Base-by-base conservation (phyloP, 1,284 basidiomycete species). In the Coniophora puteana region DNA sequence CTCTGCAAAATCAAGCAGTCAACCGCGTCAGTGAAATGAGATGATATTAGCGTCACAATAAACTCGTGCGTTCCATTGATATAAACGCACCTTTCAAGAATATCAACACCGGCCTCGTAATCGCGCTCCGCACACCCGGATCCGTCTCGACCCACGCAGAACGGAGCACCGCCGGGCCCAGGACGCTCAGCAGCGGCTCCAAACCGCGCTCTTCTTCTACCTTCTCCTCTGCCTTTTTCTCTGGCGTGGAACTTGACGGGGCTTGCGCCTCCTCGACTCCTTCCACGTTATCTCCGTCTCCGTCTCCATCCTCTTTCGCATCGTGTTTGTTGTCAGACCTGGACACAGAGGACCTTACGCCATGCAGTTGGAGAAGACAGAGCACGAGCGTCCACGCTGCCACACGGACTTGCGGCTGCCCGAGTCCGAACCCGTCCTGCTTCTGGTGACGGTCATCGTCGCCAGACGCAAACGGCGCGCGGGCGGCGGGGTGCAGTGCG, bases 121-220 rank as follows among this genome's bases (percentile, higher is more conserved):
- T 83, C 1, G 64, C 62, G 7, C 67, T 60, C 54, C 85, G 80
- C 1, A 93, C 89, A 2, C 66, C 68, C 1, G 66, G 49, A 53
- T 93, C 89, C 4, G 72, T 68, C 55, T 94, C 91, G 0, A 77
- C 64, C 84, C 89, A 93, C 5, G 85, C 84, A 17, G 81, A 83
- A 12, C 81, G 77, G 25, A 93, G 63, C 5, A 87, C 67, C 0
- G 77, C 80, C 2, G 63, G 52, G 29, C 83, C 76, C 12, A 91
- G 61, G 2, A 76, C 57, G 0, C 67, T 58, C 5, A 80, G 44
- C 13, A 76, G 41, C 1, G 55, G 43, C 20, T 68, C 57, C 18
- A 78, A 46, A 23, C 59, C 54, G 11, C 51, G n/a, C n/a, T n/a
- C n/a, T n/a, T n/a, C n/a, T n/a, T n/a, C n/a, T n/a, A n/a, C n/a